Base-by-base conservation (phyloP, 2,329 filamentous ascomycete genomes). In the Esteya vermicola region DNA sequence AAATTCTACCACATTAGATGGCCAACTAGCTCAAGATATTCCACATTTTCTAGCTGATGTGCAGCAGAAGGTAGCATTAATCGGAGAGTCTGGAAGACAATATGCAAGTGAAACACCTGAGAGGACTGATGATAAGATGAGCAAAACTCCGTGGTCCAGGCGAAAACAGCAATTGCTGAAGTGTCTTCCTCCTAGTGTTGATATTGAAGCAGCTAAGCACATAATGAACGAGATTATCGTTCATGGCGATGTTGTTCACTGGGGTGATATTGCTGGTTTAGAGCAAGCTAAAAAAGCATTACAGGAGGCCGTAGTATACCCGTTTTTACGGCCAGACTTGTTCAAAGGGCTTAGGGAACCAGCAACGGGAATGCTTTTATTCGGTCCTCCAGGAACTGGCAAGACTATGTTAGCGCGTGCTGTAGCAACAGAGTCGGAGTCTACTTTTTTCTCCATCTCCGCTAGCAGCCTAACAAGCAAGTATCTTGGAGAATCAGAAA, bases 371-470 rank as follows among this genome's bases (percentile, higher is more conserved):
- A 96, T 98, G 85, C 68, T 98, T 2, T 68, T 98, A 1, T 98
- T 98, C 54, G 91, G 91, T 0, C 91, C 91, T 1, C 91, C 91
- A 0, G 91, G 91, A n/a, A 98, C 91, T 0, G 91, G 91, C 39
- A 98, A 98, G 60, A 98, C 91, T 0, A 98, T 98, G 91, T 67
- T 98, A 28, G 91, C 91, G 9, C 75, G 91, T 47, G 86, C 85
- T 9, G 89, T 96, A 1, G 91, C 91, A 1, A 96, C 91, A 0
- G 91, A 98, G 58, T 93, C 85, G 2, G 81, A 78, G 51, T 93
- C 85, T 10, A 93, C 93, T 0, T 98, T 96, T 60, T 96, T 98
- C 61, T 93, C 88, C 13, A 94, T 98, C 41, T 94, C 86, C 6
- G 86, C 91, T 14, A 93, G 85, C 54, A 93, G 84, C 50, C 63